Base-by-base conservation (phyloP, 352 stramenopile genomes). In the Phytophthora tubulina region DNA sequence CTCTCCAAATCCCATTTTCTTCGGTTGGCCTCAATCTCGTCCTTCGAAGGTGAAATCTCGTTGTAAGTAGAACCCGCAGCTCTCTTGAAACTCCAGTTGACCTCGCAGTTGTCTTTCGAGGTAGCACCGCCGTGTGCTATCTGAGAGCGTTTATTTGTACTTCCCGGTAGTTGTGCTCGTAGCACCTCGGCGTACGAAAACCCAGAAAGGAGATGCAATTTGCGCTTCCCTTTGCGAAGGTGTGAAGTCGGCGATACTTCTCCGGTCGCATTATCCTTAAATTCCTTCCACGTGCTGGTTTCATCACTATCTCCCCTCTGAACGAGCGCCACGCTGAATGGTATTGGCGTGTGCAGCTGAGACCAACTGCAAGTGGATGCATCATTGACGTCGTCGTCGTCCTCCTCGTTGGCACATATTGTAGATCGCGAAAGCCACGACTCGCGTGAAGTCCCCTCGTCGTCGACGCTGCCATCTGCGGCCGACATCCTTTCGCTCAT, bases 361-460 rank as follows among this genome's bases (percentile, higher is more conserved):
- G 70, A 69, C 55, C 78, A 79, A 48, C 4, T 55, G 8, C 58
- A 72, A 41, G 44, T 42, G 38, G 69, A 54, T 51, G 31, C 6
- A 30, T 75, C 51, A 14, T 73, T 73, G 32, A 65, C 48, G 46
- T 66, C 62, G 30, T 70, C 62, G 31, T 84, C 71, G 3, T 81
- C 74, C 2, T 65, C 70, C 21, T 69, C 67, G 33, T 78, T 74
- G 21, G 70, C 72, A 7, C 72, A 85, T 17, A 93, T n/a, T 0
- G 84, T 93, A 3, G 84, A 92, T 32, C 80, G 80, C 48, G 67
- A 89, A 2, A 81, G 56, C 84, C 84, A 92, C 50, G 80, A 78
- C 15, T 93, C 84, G 13, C 72, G 69, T 17, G n/a, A 15, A 45
- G 39, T 27, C 17, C 44, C 45, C 7, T 64, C 70, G 8, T 67